phyloP scores from a whole-genome alignment of 2,329 filamentous ascomycete species.

The Cercospora sp. region DNA sequence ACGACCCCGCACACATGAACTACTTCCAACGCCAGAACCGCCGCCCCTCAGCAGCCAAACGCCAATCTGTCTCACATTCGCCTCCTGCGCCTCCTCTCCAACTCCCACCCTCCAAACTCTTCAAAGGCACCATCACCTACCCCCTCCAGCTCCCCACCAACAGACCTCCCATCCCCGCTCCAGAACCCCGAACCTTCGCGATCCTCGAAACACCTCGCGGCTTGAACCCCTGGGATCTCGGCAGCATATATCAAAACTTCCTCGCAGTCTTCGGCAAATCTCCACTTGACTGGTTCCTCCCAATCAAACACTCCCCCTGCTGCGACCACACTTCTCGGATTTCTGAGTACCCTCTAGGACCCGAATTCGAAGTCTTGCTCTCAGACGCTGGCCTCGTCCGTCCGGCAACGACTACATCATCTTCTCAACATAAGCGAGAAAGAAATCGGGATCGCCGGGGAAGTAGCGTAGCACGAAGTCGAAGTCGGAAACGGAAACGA shows the following conservation, averaged over 20 bases:
- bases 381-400: constrained; percentile 35
- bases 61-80: constrained; percentile 11
- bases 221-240: constrained; percentile 85
- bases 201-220: constrained; percentile 71
- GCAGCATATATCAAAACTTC: constrained; percentile 65
- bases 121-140: constrained; percentile 57
- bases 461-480: constrained; percentile 7
- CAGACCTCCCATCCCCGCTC: constrained; percentile 38
- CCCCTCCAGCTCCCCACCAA: constrained; percentile 48
- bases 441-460: constrained; percentile 16
- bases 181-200: constrained; percentile 65
- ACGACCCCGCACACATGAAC: constrained; percentile 35
- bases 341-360: constrained; percentile 39
- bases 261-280: constrained; percentile 71
- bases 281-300: constrained; percentile 75
- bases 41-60: constrained; percentile 16
- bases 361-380: constrained; percentile 38
- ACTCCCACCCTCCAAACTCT: constrained; percentile 26
- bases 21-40: constrained; percentile 35
- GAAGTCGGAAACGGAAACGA: constrained; percentile 26
- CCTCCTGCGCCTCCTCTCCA: not conserved
- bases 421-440: not conserved
- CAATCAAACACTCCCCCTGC: constrained; percentile 73
- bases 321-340: constrained; percentile 54
- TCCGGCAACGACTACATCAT: constrained; percentile 8